phyloP scores from a whole-genome alignment of 129 eudicot species.

The sunflower (Helianthus annuus) region HanXRQr2.0-SUNRISE NC_035437.2:119937410-119937909 shows the following conservation, averaged over 20 bases:
- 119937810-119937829: conserved; percentile 59
- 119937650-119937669: conserved; percentile 64
- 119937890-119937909: conserved; percentile 49
- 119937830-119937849: conserved; percentile 81
- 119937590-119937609: conserved; percentile 56
- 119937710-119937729: conserved; percentile 79
- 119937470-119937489: conserved; percentile 9
- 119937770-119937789: neutral
- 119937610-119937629: neutral
- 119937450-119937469: neutral
- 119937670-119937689: conserved; percentile 85
- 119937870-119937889: conserved; percentile 89
- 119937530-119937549: conserved; percentile 74
- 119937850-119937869: conserved; percentile 83
- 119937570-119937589: conserved; percentile 80
- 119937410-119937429: conserved; percentile 2
- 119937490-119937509: conserved; percentile 64
- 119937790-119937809: conserved; percentile 6
- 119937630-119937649: conserved; percentile 12
- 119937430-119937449: neutral
- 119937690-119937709: conserved; percentile 66
- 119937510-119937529: conserved; percentile 54
- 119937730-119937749: conserved; percentile 74
- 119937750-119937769: conserved; percentile 17
- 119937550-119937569: conserved; percentile 72